phyloP scores from a whole-genome alignment of 345 rosid species.

The Trapa bicornis region DNA sequence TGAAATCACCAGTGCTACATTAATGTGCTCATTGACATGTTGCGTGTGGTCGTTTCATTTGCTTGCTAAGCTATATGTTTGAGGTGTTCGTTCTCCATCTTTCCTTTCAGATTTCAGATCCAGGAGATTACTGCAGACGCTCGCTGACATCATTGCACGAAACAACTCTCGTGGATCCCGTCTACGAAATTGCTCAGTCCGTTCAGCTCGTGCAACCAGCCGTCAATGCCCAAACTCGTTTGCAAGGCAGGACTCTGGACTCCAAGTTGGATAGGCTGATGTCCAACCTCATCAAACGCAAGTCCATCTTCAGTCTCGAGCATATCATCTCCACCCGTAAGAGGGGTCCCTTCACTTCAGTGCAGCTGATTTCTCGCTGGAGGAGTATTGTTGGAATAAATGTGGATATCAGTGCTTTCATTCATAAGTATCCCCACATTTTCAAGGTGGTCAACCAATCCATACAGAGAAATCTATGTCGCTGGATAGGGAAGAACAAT shows the following conservation, averaged over 20 bases:
- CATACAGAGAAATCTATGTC: constrained; percentile 43
- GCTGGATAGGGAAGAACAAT: constrained; percentile 29
- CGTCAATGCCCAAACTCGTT: constrained; percentile 68
- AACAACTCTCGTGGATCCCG: not conserved
- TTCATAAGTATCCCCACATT: constrained; percentile 56
- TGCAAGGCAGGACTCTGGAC: constrained; percentile 61
- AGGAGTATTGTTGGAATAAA: constrained; percentile 57
- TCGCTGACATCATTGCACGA: not conserved
- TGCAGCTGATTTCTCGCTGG: constrained; percentile 79
- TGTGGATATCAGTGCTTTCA: constrained; percentile 36
- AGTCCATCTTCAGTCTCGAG: constrained; percentile 32
- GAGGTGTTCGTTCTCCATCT: not conserved
- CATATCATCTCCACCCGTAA: constrained; percentile 44
- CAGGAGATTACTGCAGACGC: constrained; percentile 9
- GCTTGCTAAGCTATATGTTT: not conserved
- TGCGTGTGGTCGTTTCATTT: too few species aligned
- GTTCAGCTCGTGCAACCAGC: constrained; percentile 31
- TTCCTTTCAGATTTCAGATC: not conserved
- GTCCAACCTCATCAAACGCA: constrained; percentile 29
- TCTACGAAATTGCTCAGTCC: constrained; percentile 28
- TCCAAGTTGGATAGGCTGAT: constrained; percentile 47
- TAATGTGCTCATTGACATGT: not conserved
- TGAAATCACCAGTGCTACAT: not conserved
- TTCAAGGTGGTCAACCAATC: constrained; percentile 65
- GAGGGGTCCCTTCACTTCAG: constrained; percentile 73